phyloP scores from a whole-genome alignment of 1,284 basidiomycete species.

The Ceratobasidium sp. region DNA sequence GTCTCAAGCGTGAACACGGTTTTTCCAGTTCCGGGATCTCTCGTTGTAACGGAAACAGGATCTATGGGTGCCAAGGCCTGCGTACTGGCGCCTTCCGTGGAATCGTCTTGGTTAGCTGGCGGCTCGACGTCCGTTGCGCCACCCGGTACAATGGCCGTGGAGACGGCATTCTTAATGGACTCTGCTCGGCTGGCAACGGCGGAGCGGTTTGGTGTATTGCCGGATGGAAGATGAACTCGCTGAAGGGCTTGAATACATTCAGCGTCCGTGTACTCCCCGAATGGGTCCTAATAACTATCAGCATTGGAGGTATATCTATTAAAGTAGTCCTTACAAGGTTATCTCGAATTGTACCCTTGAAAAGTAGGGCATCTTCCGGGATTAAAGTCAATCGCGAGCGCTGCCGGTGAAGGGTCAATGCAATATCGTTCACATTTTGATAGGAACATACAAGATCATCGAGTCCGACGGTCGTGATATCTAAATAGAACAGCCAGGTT shows the following conservation, averaged over 20 bases:
- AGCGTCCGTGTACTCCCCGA: constrained; percentile 84
- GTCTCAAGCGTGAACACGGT: constrained; percentile 73
- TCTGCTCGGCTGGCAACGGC: constrained; percentile 15
- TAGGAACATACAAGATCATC: constrained; percentile 89
- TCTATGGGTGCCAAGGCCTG: background rate
- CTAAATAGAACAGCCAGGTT: background rate
- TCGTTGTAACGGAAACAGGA: constrained; percentile 15
- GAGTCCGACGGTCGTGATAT: constrained; percentile 89
- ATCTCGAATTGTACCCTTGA: constrained; percentile 38
- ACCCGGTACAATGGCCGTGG: background rate
- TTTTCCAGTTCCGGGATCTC: constrained; percentile 27
- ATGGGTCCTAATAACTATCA: constrained; percentile 75
- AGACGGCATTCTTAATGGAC: constrained; percentile 17
- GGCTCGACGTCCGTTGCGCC: background rate
- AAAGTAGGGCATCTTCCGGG: constrained; percentile 7
- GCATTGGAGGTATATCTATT: too few relatives aligned
- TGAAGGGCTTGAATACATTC: constrained; percentile 74
- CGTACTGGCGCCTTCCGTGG: background rate
- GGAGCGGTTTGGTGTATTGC: constrained; percentile 14
- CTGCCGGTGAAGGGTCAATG: background rate
- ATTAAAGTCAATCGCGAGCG: constrained; percentile 27
- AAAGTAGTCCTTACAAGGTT: constrained; percentile 9
- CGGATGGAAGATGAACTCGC: constrained; percentile 66
- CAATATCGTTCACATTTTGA: constrained; percentile 56
- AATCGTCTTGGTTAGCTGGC: background rate